These are phyloP conservation scores for Colletotrichum coccodes DNA, from an alignment of 2,329 filamentous ascomycete species.

Conservation along the genomic window DNA sequence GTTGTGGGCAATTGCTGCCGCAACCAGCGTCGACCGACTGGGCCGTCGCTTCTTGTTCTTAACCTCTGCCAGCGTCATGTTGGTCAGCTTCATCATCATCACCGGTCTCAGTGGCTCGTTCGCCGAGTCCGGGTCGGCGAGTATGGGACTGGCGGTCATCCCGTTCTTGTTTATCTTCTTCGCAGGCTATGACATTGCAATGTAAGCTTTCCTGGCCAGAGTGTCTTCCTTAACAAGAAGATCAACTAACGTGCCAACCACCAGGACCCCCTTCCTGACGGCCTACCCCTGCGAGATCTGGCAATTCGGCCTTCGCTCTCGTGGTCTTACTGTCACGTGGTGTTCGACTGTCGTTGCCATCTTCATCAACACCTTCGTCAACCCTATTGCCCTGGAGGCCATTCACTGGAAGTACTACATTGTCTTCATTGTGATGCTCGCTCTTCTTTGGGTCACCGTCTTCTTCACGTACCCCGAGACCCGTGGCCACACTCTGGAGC, in stretches of 20 bases:
- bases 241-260: neutral
- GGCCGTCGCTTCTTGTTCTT: slow-evolving; percentile 30
- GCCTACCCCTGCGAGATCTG: slow-evolving; percentile 31
- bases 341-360: slow-evolving; percentile 24
- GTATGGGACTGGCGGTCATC: slow-evolving; percentile 42
- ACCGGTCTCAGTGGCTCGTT: slow-evolving; percentile 33
- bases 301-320: slow-evolving; percentile 24
- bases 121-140: slow-evolving; percentile 32
- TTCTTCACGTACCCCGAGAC: slow-evolving; percentile 30
- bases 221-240: no score
- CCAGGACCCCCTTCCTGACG: slow-evolving; percentile 14
- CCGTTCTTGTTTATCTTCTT: slow-evolving; percentile 52
- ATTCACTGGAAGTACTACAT: slow-evolving; percentile 57
- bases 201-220: neutral
- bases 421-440: slow-evolving; percentile 50
- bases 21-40: slow-evolving; percentile 26
- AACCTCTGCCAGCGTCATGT: slow-evolving; percentile 23
- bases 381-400: slow-evolving; percentile 52
- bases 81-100: slow-evolving; percentile 25
- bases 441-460: slow-evolving; percentile 10
- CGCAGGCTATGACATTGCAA: slow-evolving; percentile 38
- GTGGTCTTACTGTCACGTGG: slow-evolving; percentile 21
- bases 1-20: slow-evolving; percentile 27
- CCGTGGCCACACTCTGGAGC: slow-evolving; percentile 27
- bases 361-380: slow-evolving; percentile 47